Conservation (phyloP, 805 yeast genomes). For the Yarrowia bubula region DNA sequence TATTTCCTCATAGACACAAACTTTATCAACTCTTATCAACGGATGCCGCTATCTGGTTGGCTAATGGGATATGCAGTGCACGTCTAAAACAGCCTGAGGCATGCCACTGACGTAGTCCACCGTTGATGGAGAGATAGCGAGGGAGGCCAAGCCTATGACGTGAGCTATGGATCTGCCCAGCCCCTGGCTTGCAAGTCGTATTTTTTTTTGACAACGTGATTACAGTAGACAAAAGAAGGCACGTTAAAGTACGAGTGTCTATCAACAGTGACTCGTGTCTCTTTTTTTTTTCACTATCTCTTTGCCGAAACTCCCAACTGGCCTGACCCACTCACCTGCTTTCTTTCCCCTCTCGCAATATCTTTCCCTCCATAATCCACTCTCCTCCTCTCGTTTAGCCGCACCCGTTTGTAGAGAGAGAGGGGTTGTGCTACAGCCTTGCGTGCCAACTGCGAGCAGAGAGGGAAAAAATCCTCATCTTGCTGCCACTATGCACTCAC, state of each 20-base stretch:
- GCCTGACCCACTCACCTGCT: background rate
- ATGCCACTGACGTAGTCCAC: conserved; percentile 21
- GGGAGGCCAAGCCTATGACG: background rate
- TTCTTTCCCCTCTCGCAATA: conserved; percentile 18
- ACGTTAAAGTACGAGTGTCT: background rate
- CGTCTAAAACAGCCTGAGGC: conserved; percentile 15
- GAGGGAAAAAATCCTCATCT: background rate
- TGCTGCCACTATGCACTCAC: conserved; percentile 15
- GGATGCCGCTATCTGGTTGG: conserved; percentile 14
- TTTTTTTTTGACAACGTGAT: background rate
- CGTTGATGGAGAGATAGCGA: conserved; percentile 14
- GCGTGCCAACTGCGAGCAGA: background rate
- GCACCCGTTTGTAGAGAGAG: conserved; percentile 16
- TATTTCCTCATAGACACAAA: conserved; percentile 15
- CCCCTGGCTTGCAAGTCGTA: background rate
- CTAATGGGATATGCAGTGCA: conserved; percentile 7
- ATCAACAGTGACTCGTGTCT: background rate
- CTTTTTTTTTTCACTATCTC: background rate
- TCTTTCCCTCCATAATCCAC: background rate
- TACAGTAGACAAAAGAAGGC: background rate
- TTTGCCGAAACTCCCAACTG: conserved; percentile 9
- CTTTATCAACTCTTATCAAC: conserved; percentile 21
- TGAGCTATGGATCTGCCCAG: background rate
- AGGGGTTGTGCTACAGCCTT: conserved; percentile 15
- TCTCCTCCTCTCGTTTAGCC: conserved; percentile 14